phyloP scores from a whole-genome alignment of 1,284 basidiomycete species.

The Pyrrhoderma noxium region DNA sequence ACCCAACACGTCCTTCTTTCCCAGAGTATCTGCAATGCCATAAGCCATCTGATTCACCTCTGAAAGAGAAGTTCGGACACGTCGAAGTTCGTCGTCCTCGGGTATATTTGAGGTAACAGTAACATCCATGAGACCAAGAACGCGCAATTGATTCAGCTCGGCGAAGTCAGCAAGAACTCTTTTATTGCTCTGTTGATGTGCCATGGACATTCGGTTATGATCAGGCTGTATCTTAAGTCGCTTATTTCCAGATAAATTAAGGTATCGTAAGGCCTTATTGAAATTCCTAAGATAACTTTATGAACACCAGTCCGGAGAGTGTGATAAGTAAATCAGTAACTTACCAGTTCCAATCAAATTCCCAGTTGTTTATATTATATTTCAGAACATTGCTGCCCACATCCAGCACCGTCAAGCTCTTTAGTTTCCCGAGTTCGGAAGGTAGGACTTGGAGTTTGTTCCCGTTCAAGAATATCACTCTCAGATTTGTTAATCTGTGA shows the following conservation, averaged over 20 bases:
- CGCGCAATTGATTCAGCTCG: slow-evolving; percentile 73
- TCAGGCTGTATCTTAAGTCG: slow-evolving; percentile 81
- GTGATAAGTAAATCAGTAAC: slow-evolving; percentile 22
- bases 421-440: slow-evolving; percentile 81
- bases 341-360: slow-evolving; percentile 99
- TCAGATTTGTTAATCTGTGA: slow-evolving; percentile 57
- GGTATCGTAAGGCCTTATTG: slow-evolving; percentile 88
- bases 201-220: slow-evolving; percentile 17
- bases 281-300: slow-evolving; percentile 72
- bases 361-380: slow-evolving; percentile 98
- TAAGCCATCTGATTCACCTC: slow-evolving; percentile 93
- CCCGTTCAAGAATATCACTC: slow-evolving; percentile 85
- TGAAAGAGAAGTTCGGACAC: slow-evolving; percentile 88
- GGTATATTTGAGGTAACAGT: slow-evolving; percentile 84
- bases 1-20: slow-evolving; percentile 68
- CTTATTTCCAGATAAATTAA: slow-evolving; percentile 85
- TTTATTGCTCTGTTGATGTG: slow-evolving; percentile 29
- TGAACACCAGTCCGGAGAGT: background rate
- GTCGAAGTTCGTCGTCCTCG: slow-evolving; percentile 87
- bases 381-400: slow-evolving; percentile 93
- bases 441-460: slow-evolving; percentile 93
- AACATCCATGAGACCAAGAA: slow-evolving; percentile 97
- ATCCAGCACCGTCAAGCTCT: slow-evolving; percentile 78
- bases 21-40: slow-evolving; percentile 94
- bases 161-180: slow-evolving; percentile 79